Conservation (phyloP, 768 basidiomycete species). For the Suillus hirtellus region DNA sequence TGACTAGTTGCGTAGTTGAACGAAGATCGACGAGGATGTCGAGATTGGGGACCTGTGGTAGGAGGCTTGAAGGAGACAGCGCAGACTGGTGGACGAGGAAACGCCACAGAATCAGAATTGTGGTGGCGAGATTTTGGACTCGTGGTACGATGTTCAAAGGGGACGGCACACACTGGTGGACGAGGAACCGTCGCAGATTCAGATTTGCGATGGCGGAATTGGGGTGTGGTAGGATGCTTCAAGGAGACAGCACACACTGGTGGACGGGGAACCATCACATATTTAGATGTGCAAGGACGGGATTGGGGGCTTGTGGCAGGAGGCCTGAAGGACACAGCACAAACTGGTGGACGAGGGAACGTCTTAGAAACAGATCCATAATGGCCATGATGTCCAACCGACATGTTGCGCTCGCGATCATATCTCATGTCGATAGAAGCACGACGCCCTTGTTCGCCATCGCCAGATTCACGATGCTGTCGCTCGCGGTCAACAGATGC, state of each 20-base stretch:
- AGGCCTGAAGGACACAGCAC: constrained; percentile 7
- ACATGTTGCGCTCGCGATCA: not conserved
- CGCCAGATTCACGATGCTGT: constrained; percentile 4
- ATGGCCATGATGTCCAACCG: not conserved
- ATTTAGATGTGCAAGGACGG: not conserved
- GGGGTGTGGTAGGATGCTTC: not conserved
- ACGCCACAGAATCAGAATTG: not conserved
- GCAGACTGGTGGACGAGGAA: not conserved
- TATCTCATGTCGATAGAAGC: not conserved
- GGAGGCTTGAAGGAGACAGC: constrained; percentile 6
- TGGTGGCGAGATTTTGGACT: not conserved
- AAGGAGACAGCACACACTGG: constrained; percentile 5
- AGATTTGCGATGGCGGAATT: not conserved
- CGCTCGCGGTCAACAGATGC: not conserved
- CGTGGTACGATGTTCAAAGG: constrained; percentile 4
- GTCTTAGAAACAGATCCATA: not conserved
- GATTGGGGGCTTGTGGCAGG: not conserved
- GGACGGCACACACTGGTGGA: not conserved
- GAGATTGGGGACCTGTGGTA: not conserved
- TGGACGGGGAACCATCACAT: not conserved
- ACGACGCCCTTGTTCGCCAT: not conserved
- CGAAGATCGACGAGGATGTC: not conserved
- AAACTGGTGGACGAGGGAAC: constrained; percentile 3
- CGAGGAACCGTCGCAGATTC: not conserved
- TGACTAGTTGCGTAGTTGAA: not conserved